Base-by-base conservation (phyloP, 2,329 filamentous ascomycete genomes). In the Fusarium scirpi region DNA sequence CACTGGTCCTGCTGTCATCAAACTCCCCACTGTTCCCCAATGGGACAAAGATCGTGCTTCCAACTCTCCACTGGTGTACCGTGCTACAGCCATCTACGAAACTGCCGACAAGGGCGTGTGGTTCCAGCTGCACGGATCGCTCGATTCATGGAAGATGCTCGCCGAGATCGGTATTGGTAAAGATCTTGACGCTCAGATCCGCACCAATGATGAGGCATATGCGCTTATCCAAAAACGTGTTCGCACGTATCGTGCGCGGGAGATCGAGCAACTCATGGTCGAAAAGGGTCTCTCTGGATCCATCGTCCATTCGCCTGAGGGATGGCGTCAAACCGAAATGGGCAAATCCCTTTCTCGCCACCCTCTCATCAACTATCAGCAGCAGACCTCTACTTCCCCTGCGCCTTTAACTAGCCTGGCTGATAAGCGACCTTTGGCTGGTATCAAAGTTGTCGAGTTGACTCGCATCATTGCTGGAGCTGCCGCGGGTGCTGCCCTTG, bases 141-240 rank as follows among this genome's bases (percentile, higher is more conserved):
- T 57, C 10, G 74, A 85, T 15, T 30, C 29, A 30, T 30, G 29
- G 29, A 30, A 30, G 7, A 30, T 30, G 12, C 29, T 30, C 13
- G 29, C 29, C 5, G 12, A 7, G 12, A 30, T 30, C 6, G 29
- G 29, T 2, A 30, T 30, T 30, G 6, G 6, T 7, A 30, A 30
- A 3, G 29, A 30, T 30, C 29, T 30, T 34, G 81, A 46, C 11
- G 24, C 6, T 3, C 84, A 85, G 7, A 79, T 83, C 10, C 29
- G 46, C 47, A 57, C 24, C 15, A 57, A 57, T 1, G 32, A 51
- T 1, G 54, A 51, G 10, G 54, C 54, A 2, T 32, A 30, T 41
- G 24, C 6, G 11, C 24, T 57, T 8, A 57, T 51, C 32, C 8
- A 38, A 57, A 3, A 38, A 12, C 15, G 24, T 49, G 24, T 30